Conservation (phyloP, 2,329 filamentous ascomycete species). For the Phialophora macrospora region DNA sequence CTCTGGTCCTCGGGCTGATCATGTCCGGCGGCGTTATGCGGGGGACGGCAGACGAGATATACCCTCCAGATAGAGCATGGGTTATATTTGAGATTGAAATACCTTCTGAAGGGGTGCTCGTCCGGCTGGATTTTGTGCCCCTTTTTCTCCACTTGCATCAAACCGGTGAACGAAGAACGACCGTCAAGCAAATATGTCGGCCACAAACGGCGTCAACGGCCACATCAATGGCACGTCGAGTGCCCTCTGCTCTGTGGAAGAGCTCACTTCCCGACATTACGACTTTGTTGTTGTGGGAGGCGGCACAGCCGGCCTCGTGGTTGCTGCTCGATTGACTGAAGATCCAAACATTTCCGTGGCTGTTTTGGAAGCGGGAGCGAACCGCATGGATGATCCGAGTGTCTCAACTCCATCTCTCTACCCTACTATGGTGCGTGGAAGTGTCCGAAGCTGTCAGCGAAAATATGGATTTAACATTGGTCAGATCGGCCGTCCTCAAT, state of each 20-base stretch:
- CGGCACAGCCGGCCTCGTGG: constrained; percentile 43
- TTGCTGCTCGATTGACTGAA: constrained; percentile 44
- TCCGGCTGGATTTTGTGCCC: background rate
- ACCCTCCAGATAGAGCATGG: background rate
- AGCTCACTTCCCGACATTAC: constrained; percentile 36
- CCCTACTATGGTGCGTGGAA: constrained; percentile 28
- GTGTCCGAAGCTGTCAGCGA: background rate
- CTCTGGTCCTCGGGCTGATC: constrained; percentile 10
- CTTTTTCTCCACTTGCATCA: too few relatives aligned
- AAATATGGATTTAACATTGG: background rate
- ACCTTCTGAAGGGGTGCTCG: background rate
- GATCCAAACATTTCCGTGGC: constrained; percentile 47
- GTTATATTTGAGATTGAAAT: background rate
- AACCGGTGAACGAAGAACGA: background rate
- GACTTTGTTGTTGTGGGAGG: constrained; percentile 45
- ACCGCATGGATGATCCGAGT: constrained; percentile 39
- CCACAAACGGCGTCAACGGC: constrained; percentile 28
- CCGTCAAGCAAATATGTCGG: constrained; percentile 14
- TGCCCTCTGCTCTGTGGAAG: constrained; percentile 29
- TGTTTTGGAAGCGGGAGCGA: constrained; percentile 53
- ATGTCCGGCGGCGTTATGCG: constrained; percentile 14
- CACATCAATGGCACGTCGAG: constrained; percentile 24
- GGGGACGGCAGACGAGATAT: constrained; percentile 8
- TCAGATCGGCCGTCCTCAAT: constrained; percentile 31
- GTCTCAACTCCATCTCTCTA: constrained; percentile 40